Base-by-base conservation (phyloP, 768 basidiomycete genomes). In the Leccinum imitatum region DNA sequence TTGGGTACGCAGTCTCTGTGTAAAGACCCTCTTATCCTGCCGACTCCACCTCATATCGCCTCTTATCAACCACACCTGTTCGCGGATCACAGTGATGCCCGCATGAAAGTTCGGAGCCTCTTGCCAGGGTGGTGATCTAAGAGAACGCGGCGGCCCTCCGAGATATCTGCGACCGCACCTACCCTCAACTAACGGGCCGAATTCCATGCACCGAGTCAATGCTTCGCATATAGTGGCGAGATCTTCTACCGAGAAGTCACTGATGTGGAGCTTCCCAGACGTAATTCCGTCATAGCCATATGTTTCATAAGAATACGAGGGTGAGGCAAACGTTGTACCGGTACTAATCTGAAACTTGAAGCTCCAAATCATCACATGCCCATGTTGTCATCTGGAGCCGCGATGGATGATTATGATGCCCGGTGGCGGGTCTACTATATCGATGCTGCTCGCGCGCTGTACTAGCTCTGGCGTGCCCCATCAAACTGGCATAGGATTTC, bases 211-310 rank as follows among this genome's bases (percentile, higher is more conserved):
- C 41, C 0, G n/a, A 10, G 9, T n/a, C 17, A 44, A 9, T n/a
- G 11, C 52, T 44, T n/a, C 37, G 46, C n/a, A n/a, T 30, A 48
- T 41, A 6, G n/a, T 19, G 46, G n/a, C 19, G 46, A 0, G 46
- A 11, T 31, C 25, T 30, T 54, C 37, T n/a, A 23, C 25, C 33
- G 9, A 31, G 37, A 53, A 48, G 15, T 52, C 46, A 17, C 35
- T 21, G 14, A n/a, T 54, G 46, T 67, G 62, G 56, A 47, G 47
- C 50, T 46, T 17, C 7, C 17, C 9, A 51, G 41, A 59, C 52
- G 37, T 54, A 58, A 58, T 50, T 37, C 8, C n/a, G n/a, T 55
- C 48, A 57, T 61, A 44, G n/a, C 4, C 53, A 35, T 30, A 54
- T 47, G 30, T 41, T 56, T 35, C 53, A 33, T 65, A 53, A 4